Base-by-base conservation (phyloP, 164 flowering plant species). In the Berberis vulgaris region DNA sequence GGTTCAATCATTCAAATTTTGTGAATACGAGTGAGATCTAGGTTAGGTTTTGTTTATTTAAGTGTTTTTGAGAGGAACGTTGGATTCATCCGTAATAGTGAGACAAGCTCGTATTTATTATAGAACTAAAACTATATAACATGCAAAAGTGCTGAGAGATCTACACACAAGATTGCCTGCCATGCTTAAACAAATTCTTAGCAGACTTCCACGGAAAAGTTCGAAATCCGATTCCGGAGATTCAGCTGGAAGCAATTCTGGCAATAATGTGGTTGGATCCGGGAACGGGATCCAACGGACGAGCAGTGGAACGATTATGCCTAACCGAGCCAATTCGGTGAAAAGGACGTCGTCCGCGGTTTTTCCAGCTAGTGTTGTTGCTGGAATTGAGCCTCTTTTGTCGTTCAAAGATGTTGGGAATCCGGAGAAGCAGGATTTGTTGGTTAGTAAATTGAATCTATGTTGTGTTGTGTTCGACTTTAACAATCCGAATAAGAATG, bases 391-490 rank as follows among this genome's bases (percentile, higher is more conserved):
- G 71, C 96, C 96, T 1, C 71, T 85, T 41, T 66, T 83, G 59
- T 76, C 95, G 0, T 88, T 92, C 73, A 87, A 88, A 61, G 96
- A 92, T 64, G 98, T 86, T n/a, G 80, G 89, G 0, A 81, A 57
- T 73, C 66, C 80, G 1, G 96, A 92, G 74, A 87, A 76, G 76
- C 78, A 86, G 89, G 85, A 75, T 65, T 82, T 92, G 62, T 83
- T 89, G 63, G 71, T 92, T 12, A 84, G 93, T 72, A 92, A 92
- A 82, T 75, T 89, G 63, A 86, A 85, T 62, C 84, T 92, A 12
- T 92, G 98, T 65, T 83, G 89, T 45, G 86, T 84, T 12, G 84
- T 82, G 7, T 92, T 89, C 49, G 96, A 92, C 70, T 89, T 87
- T 74, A 67, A 71, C 58, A 89, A 92, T 72, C 86, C 84, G 2